Conservation (phyloP, 805 yeast genomes). For the Starmerella bombicola region DNA sequence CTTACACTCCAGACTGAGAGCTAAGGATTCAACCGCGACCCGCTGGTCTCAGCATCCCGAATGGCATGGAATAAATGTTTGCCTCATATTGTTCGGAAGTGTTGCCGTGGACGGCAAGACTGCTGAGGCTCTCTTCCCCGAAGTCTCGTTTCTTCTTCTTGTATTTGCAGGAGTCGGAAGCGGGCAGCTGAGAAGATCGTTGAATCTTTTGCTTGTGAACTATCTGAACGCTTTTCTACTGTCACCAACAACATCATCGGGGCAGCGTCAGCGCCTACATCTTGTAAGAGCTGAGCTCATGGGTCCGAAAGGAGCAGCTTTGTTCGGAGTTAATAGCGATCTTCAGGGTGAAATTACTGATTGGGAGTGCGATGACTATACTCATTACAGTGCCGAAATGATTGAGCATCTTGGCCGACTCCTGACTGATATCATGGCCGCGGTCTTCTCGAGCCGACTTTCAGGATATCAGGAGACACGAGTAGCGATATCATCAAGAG, state of each 20-base stretch:
- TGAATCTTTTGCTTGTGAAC: slow-evolving; percentile 8
- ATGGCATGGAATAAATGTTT: slow-evolving; percentile 7
- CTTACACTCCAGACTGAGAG: slow-evolving; percentile 1
- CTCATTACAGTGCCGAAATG: slow-evolving; percentile 2
- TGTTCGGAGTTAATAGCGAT: slow-evolving; percentile 5
- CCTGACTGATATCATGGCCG: slow-evolving; percentile 3
- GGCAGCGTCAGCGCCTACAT: slow-evolving; percentile 2
- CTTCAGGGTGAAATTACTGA: background rate
- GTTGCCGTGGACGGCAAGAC: slow-evolving; percentile 3
- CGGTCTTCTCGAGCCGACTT: slow-evolving; percentile 3
- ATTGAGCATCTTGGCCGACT: slow-evolving; percentile 7
- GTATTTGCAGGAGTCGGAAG: slow-evolving; percentile 10
- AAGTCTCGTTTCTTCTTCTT: slow-evolving; percentile 6
- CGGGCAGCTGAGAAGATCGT: slow-evolving; percentile 2
- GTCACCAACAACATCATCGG: slow-evolving; percentile 2
- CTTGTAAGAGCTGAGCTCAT: slow-evolving; percentile 2
- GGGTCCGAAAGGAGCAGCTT: background rate
- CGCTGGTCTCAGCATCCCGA: slow-evolving; percentile 3
- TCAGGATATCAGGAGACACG: slow-evolving; percentile 6
- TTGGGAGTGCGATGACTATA: slow-evolving; percentile 2
- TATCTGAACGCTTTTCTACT: slow-evolving; percentile 11
- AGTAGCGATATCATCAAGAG: slow-evolving; percentile 3
- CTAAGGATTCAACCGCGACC: background rate
- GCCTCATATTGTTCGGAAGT: slow-evolving; percentile 6
- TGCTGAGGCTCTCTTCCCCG: slow-evolving; percentile 9